Evolutionary conservation across 495 filamentous ascomycete species (phyloP).

Genomic region (Parathielavia appendiculata): DNA sequence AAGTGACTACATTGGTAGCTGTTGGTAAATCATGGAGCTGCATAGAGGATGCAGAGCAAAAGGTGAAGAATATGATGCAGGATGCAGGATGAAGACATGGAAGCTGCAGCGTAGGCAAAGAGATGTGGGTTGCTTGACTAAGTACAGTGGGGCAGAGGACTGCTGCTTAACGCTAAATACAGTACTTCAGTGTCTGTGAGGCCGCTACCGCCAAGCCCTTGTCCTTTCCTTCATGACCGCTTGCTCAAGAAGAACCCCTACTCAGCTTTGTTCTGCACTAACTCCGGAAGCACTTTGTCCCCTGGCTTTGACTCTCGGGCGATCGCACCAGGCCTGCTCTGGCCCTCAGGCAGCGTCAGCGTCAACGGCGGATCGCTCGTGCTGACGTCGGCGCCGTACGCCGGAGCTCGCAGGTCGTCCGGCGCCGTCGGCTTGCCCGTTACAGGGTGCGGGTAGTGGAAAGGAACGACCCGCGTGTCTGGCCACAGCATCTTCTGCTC

Average conservation of each 20-base stretch:
- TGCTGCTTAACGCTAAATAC: no score
- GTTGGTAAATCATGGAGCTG: no score
- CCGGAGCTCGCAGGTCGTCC: constrained; percentile 47
- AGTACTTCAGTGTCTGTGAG: no score
- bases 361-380: constrained; percentile 40
- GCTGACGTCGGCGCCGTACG: constrained; percentile 37
- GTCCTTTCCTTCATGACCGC: no score
- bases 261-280: constrained; percentile 34
- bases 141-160: no score
- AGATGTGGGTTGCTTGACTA: no score
- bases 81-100: no score
- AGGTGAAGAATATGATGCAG: no score
- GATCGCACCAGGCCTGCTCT: constrained; percentile 33
- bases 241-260: neutral
- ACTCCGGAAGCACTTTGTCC: constrained; percentile 37
- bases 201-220: no score
- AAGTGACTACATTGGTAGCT: no score
- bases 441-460: constrained; percentile 53
- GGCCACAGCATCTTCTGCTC: constrained; percentile 53
- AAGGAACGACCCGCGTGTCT: constrained; percentile 50
- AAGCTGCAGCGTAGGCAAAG: no score
- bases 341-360: constrained; percentile 39
- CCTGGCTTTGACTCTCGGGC: constrained; percentile 27
- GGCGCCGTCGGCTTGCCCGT: constrained; percentile 41
- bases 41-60: no score